These are phyloP conservation scores for Coemansia sp. DNA, from an alignment of 192 early-diverging fungal species.

Conservation along the genomic window DNA sequence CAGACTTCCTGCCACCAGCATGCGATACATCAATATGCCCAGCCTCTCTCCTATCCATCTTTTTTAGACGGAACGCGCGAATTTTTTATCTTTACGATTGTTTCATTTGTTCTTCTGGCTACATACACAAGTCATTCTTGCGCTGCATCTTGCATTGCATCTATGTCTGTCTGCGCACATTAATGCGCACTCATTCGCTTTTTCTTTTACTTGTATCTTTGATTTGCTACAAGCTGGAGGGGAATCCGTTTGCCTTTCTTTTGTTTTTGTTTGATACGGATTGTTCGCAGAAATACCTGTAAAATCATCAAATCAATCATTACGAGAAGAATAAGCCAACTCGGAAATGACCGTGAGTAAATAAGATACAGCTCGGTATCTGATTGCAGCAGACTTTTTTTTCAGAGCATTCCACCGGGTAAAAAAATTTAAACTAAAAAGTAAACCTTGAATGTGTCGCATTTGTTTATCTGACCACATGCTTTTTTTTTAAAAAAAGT, in stretches of 20 bases:
- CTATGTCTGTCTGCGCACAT: background rate
- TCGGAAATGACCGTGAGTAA: constrained; percentile 1
- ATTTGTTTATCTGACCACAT: no score
- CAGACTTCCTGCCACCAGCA: no score
- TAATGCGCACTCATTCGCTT: background rate
- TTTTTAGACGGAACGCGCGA: no score
- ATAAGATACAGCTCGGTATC: background rate
- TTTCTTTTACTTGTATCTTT: background rate
- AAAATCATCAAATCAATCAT: background rate
- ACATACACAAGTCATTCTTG: background rate
- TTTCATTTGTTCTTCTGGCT: background rate
- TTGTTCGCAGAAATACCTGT: no score
- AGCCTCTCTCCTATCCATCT: no score
- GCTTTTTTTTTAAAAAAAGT: no score
- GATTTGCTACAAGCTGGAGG: no score
- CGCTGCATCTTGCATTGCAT: background rate
- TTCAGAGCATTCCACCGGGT: background rate
- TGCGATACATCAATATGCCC: no score
- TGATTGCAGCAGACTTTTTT: background rate
- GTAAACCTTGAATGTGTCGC: no score
- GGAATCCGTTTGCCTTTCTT: no score
- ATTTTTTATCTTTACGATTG: background rate
- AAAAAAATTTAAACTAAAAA: background rate
- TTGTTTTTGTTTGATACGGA: no score
- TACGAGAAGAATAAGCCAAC: no score